Evolutionary conservation across 2,329 filamentous ascomycete genomes (phyloP).

Genomic region (Penicillium sp.): DNA sequence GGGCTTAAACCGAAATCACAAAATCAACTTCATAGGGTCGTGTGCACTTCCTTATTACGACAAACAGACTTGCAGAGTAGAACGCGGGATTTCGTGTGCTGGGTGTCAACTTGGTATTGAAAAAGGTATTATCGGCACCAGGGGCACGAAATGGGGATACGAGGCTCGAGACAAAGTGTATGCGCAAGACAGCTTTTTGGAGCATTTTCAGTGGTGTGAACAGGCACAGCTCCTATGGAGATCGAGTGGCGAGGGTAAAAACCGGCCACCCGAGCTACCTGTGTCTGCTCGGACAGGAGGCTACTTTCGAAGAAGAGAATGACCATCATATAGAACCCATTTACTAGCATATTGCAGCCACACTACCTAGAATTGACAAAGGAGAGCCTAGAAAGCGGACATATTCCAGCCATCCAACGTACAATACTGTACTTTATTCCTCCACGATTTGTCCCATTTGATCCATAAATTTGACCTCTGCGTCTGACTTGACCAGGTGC

Average conservation of each 20-base stretch:
- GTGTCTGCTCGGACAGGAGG: constrained; percentile 11
- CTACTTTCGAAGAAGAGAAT: constrained; percentile 14
- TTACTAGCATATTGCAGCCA: constrained; percentile 6
- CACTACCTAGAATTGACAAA: background rate
- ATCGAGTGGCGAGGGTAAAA: constrained; percentile 12
- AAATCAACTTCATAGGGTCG: constrained; percentile 16
- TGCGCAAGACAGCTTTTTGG: constrained; percentile 9
- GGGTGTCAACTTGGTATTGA: constrained; percentile 16
- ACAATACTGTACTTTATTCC: no score
- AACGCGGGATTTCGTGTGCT: constrained; percentile 12
- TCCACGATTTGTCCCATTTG: no score
- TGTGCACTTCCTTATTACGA: constrained; percentile 19
- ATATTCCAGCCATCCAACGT: no score
- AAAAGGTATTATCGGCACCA: constrained; percentile 13
- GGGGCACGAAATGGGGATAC: constrained; percentile 2
- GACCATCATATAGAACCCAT: background rate
- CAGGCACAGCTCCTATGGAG: constrained; percentile 11
- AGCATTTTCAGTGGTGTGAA: constrained; percentile 9
- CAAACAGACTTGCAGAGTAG: constrained; percentile 9
- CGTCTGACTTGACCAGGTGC: no score
- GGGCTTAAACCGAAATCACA: constrained; percentile 7
- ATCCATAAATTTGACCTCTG: no score
- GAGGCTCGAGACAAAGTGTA: constrained; percentile 15
- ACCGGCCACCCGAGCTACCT: constrained; percentile 9
- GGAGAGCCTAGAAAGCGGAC: no score